Evolutionary conservation across 2,329 filamentous ascomycete genomes (phyloP).

Genomic region (Colletotrichum sp.): DNA sequence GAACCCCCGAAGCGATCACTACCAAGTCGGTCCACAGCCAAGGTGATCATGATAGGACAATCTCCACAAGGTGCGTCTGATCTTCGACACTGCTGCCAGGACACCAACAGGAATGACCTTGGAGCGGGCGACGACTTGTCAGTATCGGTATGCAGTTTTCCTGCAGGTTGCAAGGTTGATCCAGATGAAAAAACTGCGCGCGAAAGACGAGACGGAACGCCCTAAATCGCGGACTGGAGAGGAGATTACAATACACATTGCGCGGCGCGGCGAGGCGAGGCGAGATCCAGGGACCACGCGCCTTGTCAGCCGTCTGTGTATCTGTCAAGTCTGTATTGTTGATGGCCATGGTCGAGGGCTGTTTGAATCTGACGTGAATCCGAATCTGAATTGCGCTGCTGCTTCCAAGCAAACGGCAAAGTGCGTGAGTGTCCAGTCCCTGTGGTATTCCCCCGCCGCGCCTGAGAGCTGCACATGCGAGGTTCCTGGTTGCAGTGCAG

Average conservation of each 20-base stretch:
- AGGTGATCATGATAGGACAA: slow-evolving; percentile 10
- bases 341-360: not conserved
- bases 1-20: slow-evolving; percentile 7
- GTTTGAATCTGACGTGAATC: not conserved
- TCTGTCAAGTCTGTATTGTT: not conserved
- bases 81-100: slow-evolving; percentile 1
- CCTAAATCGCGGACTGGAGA: not conserved
- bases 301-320: not conserved
- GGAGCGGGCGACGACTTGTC: not conserved
- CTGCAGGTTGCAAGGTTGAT: slow-evolving; percentile 11
- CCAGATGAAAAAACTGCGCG: not conserved
- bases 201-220: not conserved
- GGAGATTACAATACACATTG: not conserved
- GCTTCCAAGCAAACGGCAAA: not conserved
- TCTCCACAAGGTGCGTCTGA: slow-evolving; percentile 15
- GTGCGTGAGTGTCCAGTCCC: not conserved
- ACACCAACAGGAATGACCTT: not conserved
- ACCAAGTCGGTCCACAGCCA: not conserved
- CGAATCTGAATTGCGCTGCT: not conserved
- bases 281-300: not conserved
- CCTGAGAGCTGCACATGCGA: slow-evolving; percentile 5
- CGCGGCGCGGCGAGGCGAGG: not conserved
- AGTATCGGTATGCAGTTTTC: not conserved
- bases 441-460: not conserved
- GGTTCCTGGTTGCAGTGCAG: not conserved